Base-by-base conservation (phyloP, 345 rosid species). In the Moringa oleifera region DNA sequence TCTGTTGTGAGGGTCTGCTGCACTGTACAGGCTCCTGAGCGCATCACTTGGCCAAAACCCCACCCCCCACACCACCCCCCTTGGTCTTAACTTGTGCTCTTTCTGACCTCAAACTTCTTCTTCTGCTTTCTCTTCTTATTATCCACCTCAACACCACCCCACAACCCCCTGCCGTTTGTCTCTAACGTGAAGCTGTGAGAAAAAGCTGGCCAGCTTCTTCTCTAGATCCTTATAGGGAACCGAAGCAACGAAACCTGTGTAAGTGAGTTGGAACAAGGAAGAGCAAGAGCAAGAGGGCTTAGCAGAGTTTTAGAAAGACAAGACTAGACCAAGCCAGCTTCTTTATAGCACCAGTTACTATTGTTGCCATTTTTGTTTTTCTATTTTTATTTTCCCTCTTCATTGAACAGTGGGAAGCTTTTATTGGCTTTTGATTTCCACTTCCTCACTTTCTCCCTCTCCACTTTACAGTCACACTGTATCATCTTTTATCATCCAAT, bases 1-100 rank as follows among this genome's bases (percentile, higher is more conserved):
- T 91, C 98, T 37, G 90, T 71, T 58, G 96, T 85, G 79, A 91
- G 98, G 84, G 95, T 89, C 89, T 91, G 96, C 84, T 89, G 96
- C 59, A 81, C 88, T 69, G 98, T 81, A 74, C 85, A 84, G 71
- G 80, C 85, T 76, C 95, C 96, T 82, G 96, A 81, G 77, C 97
- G 94, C 97, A 91, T 91, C 74, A 86, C 95, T 80, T 80, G 71
- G 58, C 75, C 50, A 64, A 75, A 76, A 74, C 77, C 84, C 80
- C 58, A 78, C 82, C 74, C 73, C 85, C 81, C 76, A 55, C 59
- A 28, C 75, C 75, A 37, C 82, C 85, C 74, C 78, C 23, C 17
- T 60, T 31, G 21, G 12, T 36, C 23, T 36, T 2, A 41, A 41
- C 47, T 41, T n/a, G n/a, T n/a, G n/a, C n/a, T n/a, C n/a, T n/a